These are phyloP conservation scores for Backusella tarrabulga DNA, from an alignment of 192 early-diverging fungal species.

Conservation along the genomic window DNA sequence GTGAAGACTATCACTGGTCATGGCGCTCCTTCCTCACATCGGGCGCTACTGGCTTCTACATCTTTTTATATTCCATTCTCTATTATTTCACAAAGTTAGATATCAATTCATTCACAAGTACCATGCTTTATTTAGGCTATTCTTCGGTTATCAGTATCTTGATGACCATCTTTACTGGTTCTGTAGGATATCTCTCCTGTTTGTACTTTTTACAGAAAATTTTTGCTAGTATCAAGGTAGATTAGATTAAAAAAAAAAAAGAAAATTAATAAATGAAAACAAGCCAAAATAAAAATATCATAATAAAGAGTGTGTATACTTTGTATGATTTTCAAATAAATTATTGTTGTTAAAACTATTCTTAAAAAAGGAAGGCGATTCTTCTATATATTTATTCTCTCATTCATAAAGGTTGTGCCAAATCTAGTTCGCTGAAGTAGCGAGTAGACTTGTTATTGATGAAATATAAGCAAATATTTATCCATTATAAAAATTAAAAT, in stretches of 20 bases:
- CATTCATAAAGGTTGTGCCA: no score
- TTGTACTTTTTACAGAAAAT: conserved; percentile 78
- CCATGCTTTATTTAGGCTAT: conserved; percentile 90
- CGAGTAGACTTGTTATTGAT: no score
- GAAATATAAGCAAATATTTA: no score
- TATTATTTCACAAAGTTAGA: conserved; percentile 84
- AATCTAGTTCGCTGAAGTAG: no score
- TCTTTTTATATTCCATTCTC: conserved; percentile 87
- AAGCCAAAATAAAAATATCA: background rate
- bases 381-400: no score
- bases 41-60: conserved; percentile 86
- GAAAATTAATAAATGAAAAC: background rate
- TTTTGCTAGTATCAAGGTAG: conserved; percentile 85
- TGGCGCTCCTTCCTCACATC: conserved; percentile 90
- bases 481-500: no score
- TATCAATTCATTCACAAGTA: conserved; percentile 75
- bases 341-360: no score
- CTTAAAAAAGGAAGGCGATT: no score
- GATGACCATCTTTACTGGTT: conserved; percentile 74
- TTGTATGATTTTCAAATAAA: no score
- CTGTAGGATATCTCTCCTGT: conserved; percentile 73
- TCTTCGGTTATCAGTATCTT: conserved; percentile 73
- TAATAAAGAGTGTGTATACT: background rate
- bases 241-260: conserved; percentile 41
- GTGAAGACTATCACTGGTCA: conserved; percentile 84